A percentile compares a stretch with the other conserved stretches of the same genome.
These are phyloP conservation scores for Fimicolochytrium jonesii DNA, from an alignment of 192 early-diverging fungal species.

Conservation along the genomic window DNA sequence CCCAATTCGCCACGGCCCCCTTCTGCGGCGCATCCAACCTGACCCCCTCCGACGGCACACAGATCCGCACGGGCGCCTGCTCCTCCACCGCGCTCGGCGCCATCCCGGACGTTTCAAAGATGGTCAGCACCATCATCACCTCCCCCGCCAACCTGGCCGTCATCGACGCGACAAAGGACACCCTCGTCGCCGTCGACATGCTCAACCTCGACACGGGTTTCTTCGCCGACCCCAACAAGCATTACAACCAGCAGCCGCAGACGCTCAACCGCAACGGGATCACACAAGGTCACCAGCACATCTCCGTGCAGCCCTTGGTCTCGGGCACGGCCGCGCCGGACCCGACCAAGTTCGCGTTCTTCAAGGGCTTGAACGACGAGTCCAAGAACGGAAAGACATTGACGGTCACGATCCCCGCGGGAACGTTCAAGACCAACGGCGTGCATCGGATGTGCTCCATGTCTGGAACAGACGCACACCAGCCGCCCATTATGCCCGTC, in stretches of 20 bases:
- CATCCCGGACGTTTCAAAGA: slow-evolving; percentile 33
- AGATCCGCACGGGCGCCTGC: slow-evolving; percentile 27
- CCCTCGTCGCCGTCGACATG: slow-evolving; percentile 26
- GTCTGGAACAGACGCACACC: slow-evolving; percentile 29
- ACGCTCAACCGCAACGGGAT: slow-evolving; percentile 33
- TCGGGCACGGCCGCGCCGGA: slow-evolving; percentile 17
- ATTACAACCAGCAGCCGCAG: slow-evolving; percentile 35
- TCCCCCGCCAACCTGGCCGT: slow-evolving; percentile 24
- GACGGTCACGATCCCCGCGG: slow-evolving; percentile 27
- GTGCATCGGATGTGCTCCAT: slow-evolving; percentile 17
- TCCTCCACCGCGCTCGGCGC: slow-evolving; percentile 27
- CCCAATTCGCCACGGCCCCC: slow-evolving; percentile 1
- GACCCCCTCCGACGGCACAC: slow-evolving; percentile 23
- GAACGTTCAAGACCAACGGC: slow-evolving; percentile 23
- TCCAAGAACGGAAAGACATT: slow-evolving; percentile 22
- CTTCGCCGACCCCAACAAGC: slow-evolving; percentile 24
- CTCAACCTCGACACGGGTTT: slow-evolving; percentile 39
- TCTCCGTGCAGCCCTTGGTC: slow-evolving; percentile 33
- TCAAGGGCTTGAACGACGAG: slow-evolving; percentile 41
- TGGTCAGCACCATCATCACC: slow-evolving; percentile 37
- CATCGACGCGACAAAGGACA: slow-evolving; percentile 26
- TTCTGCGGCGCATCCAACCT: slow-evolving; percentile 18
- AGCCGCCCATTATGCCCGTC: slow-evolving; percentile 38
- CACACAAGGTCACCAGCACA: slow-evolving; percentile 43
- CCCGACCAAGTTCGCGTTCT: slow-evolving; percentile 35